Base-by-base conservation (phyloP, 164 flowering plant species). In the Piper betle region DNA sequence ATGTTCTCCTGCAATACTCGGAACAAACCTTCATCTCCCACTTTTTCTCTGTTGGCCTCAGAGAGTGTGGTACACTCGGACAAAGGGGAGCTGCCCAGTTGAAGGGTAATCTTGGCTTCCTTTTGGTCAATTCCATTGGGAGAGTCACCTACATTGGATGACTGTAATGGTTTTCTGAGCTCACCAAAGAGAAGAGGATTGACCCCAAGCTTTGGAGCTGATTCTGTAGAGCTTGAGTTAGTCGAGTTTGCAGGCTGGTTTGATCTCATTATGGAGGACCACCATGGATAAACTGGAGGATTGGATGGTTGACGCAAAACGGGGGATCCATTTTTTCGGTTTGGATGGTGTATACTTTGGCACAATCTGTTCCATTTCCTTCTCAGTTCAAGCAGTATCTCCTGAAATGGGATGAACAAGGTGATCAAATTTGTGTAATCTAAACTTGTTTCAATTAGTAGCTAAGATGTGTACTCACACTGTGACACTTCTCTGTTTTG, bases 331-430 rank as follows among this genome's bases (percentile, higher is more conserved):
- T 39, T 62, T 56, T 61, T 63, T 41, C 72, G 73, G 61, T 65
- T 74, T 18, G 75, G 70, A 62, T 79, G 79, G 71, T 84, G 87
- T 46, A 78, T 71, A 42, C 74, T 77, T 3, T 72, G 81, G 69
- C 96, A 89, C 19, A 74, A 33, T 64, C 79, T 81, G 78, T 73
- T 88, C 90, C 90, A 88, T 58, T 84, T 86, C 55, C 77, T 75
- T 72, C 75, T 76, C 71, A 86, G 39, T 57, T 84, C 87, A 40
- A 58, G 69, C 65, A 84, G 62, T 53, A 82, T 75, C 54, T 81
- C 91, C 96, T 88, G 82, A 59, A 75, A 39, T 38, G 4, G 17
- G 0, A 37, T 1, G 39, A 15, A 33, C 16, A 16, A 42, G 1
- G 57, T 39, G 17, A 50, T 25, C 33, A 2, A 39, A 64, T 39